A percentile compares a stretch with the other conserved stretches of the same genome.
These are phyloP conservation scores for Clausena lansium DNA, from an alignment of 345 rosid species.

Conservation along the genomic window DNA sequence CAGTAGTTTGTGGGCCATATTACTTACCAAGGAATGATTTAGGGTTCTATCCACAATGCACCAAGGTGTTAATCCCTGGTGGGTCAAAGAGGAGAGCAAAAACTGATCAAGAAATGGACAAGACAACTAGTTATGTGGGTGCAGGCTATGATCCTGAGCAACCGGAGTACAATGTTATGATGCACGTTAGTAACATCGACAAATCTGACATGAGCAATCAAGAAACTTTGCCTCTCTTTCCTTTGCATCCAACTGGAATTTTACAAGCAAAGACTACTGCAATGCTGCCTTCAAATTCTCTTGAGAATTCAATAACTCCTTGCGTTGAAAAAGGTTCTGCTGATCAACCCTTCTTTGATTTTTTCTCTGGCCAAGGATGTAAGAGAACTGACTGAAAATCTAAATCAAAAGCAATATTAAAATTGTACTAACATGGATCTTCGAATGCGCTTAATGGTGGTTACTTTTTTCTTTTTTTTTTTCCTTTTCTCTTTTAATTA, in stretches of 20 bases:
- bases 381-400: neutral
- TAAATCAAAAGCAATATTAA: neutral
- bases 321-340: slow-evolving; percentile 7
- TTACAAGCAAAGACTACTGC: slow-evolving; percentile 11
- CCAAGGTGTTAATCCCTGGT: slow-evolving; percentile 30
- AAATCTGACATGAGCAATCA: slow-evolving; percentile 6
- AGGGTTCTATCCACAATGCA: slow-evolving; percentile 37
- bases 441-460: neutral
- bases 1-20: slow-evolving; percentile 41
- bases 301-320: slow-evolving; percentile 7
- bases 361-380: slow-evolving; percentile 29
- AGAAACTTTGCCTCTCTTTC: slow-evolving; percentile 51
- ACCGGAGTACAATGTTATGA: neutral
- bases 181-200: neutral
- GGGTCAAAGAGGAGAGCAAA: slow-evolving; percentile 31
- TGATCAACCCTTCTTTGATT: slow-evolving; percentile 37
- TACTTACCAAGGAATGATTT: slow-evolving; percentile 35
- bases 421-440: slow-evolving; percentile 5
- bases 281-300: slow-evolving; percentile 1
- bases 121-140: neutral
- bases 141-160: slow-evolving; percentile 9
- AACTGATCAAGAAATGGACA: slow-evolving; percentile 16
- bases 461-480: neutral
- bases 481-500: neutral
- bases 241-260: slow-evolving; percentile 53